Evolutionary conservation across 116 monocot species (phyloP).

Genomic region (Trichopus zeylanicus): DNA sequence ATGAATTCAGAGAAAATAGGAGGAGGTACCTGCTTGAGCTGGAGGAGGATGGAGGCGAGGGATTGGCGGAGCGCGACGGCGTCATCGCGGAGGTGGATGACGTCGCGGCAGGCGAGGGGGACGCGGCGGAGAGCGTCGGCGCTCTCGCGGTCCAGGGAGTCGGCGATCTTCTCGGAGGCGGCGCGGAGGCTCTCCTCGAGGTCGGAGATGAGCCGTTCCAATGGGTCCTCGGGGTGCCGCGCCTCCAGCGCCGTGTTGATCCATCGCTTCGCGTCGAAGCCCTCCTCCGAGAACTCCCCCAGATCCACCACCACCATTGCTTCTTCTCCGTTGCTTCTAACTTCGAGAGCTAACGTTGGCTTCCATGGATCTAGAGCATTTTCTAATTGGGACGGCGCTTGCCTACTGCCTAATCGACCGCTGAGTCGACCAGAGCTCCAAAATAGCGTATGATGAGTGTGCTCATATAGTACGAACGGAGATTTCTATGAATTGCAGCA

Average conservation of each 20-base stretch:
- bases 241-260: conserved; percentile 84
- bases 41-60: conserved; percentile 56
- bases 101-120: conserved; percentile 76
- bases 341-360: too few species aligned
- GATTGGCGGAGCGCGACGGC: conserved; percentile 60
- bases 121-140: conserved; percentile 78
- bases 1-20: not conserved
- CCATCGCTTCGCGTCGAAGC: conserved; percentile 92
- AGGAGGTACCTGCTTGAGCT: conserved; percentile 61
- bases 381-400: too few species aligned
- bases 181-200: conserved; percentile 72
- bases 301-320: conserved; percentile 95
- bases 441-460: too few species aligned
- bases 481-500: too few species aligned
- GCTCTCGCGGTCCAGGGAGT: conserved; percentile 67
- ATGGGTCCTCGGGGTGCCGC: conserved; percentile 75
- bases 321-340: too few species aligned
- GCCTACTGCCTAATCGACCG: too few species aligned
- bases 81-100: conserved; percentile 79
- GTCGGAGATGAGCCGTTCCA: conserved; percentile 68
- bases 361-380: too few species aligned
- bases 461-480: too few species aligned
- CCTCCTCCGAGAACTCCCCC: conserved; percentile 71
- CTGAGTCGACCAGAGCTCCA: too few species aligned
- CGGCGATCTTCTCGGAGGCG: conserved; percentile 68